Conservation (phyloP, 2,329 filamentous ascomycete genomes). For the Zymoseptoria ardabiliae region DNA sequence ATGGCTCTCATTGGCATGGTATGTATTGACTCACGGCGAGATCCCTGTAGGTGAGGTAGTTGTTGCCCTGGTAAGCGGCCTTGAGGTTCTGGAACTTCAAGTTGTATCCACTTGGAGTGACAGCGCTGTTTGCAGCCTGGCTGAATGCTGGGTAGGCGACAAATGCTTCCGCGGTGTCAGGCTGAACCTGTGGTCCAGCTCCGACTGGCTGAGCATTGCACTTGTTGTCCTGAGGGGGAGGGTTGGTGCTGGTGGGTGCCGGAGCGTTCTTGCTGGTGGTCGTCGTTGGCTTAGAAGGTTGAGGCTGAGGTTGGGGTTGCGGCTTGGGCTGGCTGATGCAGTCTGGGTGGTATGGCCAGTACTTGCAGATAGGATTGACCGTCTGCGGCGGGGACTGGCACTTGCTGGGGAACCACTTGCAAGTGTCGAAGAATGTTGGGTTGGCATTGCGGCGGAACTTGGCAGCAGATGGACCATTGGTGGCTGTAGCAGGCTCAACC, state of each 20-base stretch:
- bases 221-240: background rate
- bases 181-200: slow-evolving; percentile 1
- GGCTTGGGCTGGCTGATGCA: background rate
- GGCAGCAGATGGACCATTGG: slow-evolving; percentile 3
- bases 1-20: slow-evolving; percentile 23
- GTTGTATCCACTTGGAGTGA: slow-evolving; percentile 7
- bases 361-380: background rate
- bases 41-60: slow-evolving; percentile 19
- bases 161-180: slow-evolving; percentile 8
- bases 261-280: background rate
- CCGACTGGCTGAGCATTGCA: background rate
- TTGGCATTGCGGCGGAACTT: slow-evolving; percentile 5
- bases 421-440: slow-evolving; percentile 3
- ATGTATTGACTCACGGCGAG: slow-evolving; percentile 19
- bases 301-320: background rate
- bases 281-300: background rate
- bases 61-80: slow-evolving; percentile 8
- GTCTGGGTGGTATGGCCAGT: background rate
- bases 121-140: slow-evolving; percentile 7
- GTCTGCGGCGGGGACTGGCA: background rate
- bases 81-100: slow-evolving; percentile 8
- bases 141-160: slow-evolving; percentile 12
- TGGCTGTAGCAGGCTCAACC: background rate
- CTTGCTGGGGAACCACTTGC: background rate
- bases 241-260: background rate